phyloP scores from a whole-genome alignment of 2,329 filamentous ascomycete genomes.

The Neocucurbitaria cava region DNA sequence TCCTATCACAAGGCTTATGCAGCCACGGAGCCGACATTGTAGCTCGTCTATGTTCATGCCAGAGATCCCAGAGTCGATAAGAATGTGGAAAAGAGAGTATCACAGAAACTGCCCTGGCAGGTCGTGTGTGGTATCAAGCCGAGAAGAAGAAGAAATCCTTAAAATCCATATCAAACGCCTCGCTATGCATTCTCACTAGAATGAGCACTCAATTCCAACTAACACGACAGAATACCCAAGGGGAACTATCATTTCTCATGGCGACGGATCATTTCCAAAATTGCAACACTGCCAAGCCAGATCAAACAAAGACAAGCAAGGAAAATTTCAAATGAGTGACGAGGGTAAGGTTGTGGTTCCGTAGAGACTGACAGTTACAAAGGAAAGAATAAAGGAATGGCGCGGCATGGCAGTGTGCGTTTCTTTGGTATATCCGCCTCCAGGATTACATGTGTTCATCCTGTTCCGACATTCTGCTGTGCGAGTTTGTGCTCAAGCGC shows the following conservation, averaged over 20 bases:
- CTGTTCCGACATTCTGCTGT: conserved; percentile 28
- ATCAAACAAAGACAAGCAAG: conserved; percentile 16
- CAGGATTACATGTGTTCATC: conserved; percentile 25
- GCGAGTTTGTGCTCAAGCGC: conserved; percentile 40
- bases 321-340: conserved; percentile 41
- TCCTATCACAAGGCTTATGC: not conserved
- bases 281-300: conserved; percentile 30
- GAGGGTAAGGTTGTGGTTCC: conserved; percentile 16
- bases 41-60: not conserved
- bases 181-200: conserved; percentile 25
- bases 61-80: not conserved
- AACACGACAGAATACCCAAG: conserved; percentile 3
- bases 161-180: conserved; percentile 33
- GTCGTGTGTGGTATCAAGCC: conserved; percentile 31
- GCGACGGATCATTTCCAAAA: conserved; percentile 7
- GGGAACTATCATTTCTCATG: not conserved
- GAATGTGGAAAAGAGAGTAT: conserved; percentile 22
- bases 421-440: conserved; percentile 21
- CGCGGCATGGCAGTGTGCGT: conserved; percentile 38
- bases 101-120: conserved; percentile 25
- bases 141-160: conserved; percentile 13
- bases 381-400: conserved; percentile 47
- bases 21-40: not conserved
- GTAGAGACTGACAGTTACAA: conserved; percentile 44
- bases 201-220: not conserved